Conservation (phyloP, 306 rosid genomes). For the Rosa persica region DNA sequence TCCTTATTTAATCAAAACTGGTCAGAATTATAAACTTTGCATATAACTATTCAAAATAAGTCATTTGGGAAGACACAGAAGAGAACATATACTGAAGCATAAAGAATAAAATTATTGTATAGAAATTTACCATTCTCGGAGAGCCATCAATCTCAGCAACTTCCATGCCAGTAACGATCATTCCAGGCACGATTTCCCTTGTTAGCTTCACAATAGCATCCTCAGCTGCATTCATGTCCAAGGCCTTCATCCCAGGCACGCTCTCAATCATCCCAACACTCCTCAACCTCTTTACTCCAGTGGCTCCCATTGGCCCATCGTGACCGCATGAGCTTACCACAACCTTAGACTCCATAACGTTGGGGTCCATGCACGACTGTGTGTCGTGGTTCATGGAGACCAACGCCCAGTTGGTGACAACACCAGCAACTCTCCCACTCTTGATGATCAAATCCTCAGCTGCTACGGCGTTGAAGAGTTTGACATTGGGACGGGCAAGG, state of each 20-base stretch:
- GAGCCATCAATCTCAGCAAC: slow-evolving; percentile 94
- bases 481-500: slow-evolving; percentile 75
- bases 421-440: slow-evolving; percentile 68
- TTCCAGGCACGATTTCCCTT: slow-evolving; percentile 84
- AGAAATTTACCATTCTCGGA: slow-evolving; percentile 81
- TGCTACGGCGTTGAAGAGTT: slow-evolving; percentile 87
- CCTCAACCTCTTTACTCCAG: slow-evolving; percentile 84
- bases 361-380: slow-evolving; percentile 94
- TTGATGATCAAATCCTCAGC: slow-evolving; percentile 87
- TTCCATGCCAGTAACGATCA: slow-evolving; percentile 98
- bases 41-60: background rate
- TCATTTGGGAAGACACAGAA: background rate
- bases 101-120: background rate
- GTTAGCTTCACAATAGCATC: slow-evolving; percentile 81
- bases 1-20: background rate
- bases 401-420: slow-evolving; percentile 89
- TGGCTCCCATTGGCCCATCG: slow-evolving; percentile 93
- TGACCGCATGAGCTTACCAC: slow-evolving; percentile 96
- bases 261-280: slow-evolving; percentile 76
- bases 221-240: slow-evolving; percentile 90
- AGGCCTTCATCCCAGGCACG: slow-evolving; percentile 92
- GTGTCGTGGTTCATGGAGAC: slow-evolving; percentile 96
- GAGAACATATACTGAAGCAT: background rate
- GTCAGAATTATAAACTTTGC: background rate
- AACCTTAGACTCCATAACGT: slow-evolving; percentile 94